Evolutionary conservation across 129 eudicot species (phyloP).

Genomic region (Rutidosis leptorrhynchoides): DNA sequence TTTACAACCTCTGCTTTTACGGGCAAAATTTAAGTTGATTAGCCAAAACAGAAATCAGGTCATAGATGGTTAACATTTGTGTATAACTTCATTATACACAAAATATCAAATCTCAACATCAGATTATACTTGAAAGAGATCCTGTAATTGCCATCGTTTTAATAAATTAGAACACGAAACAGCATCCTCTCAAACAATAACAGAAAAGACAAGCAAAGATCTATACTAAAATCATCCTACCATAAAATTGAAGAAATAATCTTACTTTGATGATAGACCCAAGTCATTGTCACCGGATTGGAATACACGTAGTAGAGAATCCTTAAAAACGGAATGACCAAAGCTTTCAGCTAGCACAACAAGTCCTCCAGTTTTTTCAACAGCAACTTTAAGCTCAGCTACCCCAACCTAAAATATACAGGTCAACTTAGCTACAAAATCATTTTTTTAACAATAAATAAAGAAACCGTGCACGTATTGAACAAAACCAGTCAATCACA

Average conservation of each 20-base stretch:
- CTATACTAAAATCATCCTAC: constrained; percentile 2
- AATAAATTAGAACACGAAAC: not conserved
- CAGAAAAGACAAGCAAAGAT: not conserved
- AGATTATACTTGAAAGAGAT: not conserved
- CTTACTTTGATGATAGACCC: constrained; percentile 92
- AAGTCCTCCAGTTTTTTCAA: constrained; percentile 93
- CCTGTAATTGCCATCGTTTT: not conserved
- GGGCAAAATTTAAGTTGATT: not conserved
- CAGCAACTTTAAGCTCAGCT: constrained; percentile 95
- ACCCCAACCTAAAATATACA: constrained; percentile 74
- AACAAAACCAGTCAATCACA: not conserved
- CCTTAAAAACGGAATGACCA: constrained; percentile 95
- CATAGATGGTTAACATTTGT: not conserved
- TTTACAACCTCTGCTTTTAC: no score
- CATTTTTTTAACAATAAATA: no score
- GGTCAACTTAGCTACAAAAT: constrained; percentile 5
- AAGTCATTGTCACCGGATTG: constrained; percentile 78
- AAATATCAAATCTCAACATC: not conserved
- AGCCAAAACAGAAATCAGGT: not conserved
- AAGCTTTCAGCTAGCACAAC: constrained; percentile 96
- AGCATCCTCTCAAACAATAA: not conserved
- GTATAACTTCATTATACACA: not conserved
- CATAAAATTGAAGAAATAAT: constrained; percentile 25
- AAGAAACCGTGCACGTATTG: not conserved
- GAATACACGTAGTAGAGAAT: constrained; percentile 73